phyloP scores from a whole-genome alignment of 2,329 filamentous ascomycete species.

The Emericellopsis cladophorae region DNA sequence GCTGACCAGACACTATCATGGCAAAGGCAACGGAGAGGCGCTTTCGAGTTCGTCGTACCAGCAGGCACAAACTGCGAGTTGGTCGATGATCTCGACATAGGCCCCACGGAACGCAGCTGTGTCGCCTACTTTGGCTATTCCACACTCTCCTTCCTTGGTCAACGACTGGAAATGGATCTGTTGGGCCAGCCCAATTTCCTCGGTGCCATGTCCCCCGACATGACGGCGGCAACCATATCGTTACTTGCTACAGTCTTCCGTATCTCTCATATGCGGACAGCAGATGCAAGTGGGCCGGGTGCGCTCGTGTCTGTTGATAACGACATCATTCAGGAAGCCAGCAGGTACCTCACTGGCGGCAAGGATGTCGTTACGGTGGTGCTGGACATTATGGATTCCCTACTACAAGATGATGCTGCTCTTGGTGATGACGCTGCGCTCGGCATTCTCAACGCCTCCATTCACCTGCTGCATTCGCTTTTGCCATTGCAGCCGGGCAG shows the following conservation, averaged over 20 bases:
- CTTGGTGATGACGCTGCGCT: conserved; percentile 53
- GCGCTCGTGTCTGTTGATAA: conserved; percentile 17
- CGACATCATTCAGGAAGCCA: conserved; percentile 39
- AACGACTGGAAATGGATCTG: conserved; percentile 57
- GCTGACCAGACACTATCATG: conserved; percentile 38
- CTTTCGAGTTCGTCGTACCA: conserved; percentile 48
- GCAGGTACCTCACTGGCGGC: conserved; percentile 42
- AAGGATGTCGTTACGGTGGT: conserved; percentile 71
- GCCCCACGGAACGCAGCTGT: too few relatives aligned
- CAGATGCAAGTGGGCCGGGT: conserved; percentile 7
- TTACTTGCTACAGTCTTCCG: conserved; percentile 61
- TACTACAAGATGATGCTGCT: conserved; percentile 42
- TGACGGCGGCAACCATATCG: conserved; percentile 60
- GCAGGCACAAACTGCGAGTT: conserved; percentile 32
- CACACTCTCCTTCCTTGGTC: conserved; percentile 65
- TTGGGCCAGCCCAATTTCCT: conserved; percentile 38
- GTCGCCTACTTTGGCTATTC: conserved; percentile 60
- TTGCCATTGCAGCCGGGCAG: conserved; percentile 65
- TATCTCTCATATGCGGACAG: conserved; percentile 28
- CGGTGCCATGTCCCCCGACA: conserved; percentile 42
- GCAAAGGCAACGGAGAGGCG: conserved; percentile 27
- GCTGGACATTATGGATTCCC: conserved; percentile 71
- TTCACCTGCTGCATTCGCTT: conserved; percentile 68
- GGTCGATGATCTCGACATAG: too few relatives aligned
- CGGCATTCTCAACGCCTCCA: conserved; percentile 54